Conservation (phyloP, 805 yeast genomes). For the Candida broadrunensis region DNA sequence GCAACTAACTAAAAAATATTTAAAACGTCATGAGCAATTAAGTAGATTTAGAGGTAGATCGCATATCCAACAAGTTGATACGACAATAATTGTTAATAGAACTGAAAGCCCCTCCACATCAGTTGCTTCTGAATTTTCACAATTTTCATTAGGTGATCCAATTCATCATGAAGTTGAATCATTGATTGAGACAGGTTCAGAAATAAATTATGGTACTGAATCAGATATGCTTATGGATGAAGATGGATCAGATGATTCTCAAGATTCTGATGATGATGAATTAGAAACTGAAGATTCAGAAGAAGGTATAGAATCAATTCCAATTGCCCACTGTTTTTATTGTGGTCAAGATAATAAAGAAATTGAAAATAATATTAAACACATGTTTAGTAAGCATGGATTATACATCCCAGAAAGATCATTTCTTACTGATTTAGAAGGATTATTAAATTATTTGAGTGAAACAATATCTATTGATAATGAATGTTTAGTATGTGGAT, state of each 20-base stretch:
- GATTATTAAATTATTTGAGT: conserved; percentile 35
- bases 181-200: conserved; percentile 48
- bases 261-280: conserved; percentile 23
- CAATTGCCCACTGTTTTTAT: conserved; percentile 52
- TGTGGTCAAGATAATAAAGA: conserved; percentile 54
- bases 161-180: conserved; percentile 22
- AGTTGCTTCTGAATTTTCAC: conserved; percentile 52
- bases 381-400: conserved; percentile 45
- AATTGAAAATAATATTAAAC: conserved; percentile 50
- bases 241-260: conserved; percentile 10
- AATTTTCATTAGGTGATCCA: conserved; percentile 52
- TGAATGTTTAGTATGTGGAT: conserved; percentile 45
- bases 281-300: conserved; percentile 14
- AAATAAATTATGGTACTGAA: conserved; percentile 40
- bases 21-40: conserved; percentile 21
- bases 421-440: conserved; percentile 33
- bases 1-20: conserved; percentile 40
- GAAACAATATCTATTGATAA: conserved; percentile 36
- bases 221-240: conserved; percentile 24
- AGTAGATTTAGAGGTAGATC: conserved; percentile 15
- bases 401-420: conserved; percentile 44
- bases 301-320: conserved; percentile 36
- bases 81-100: conserved; percentile 18
- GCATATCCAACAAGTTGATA: conserved; percentile 1
- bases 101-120: conserved; percentile 53